These are phyloP conservation scores for Tuber borchii DNA, from an alignment of 495 filamentous ascomycete genomes.

Conservation along the genomic window DNA sequence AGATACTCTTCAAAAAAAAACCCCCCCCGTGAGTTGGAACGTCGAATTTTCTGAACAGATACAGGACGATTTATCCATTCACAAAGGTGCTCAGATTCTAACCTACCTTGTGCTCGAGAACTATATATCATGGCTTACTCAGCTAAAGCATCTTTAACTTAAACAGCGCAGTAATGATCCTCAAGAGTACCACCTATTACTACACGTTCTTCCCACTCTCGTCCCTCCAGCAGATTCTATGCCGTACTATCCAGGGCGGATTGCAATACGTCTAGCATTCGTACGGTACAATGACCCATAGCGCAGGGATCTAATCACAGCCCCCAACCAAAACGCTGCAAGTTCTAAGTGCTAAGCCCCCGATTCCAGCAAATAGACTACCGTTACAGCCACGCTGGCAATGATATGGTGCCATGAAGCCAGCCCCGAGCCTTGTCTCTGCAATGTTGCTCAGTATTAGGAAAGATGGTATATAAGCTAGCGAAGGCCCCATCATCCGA, in stretches of 20 bases:
- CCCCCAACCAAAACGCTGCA: background rate
- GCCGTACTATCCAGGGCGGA: too few relatives aligned
- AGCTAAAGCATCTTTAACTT: background rate
- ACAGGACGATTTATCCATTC: too few relatives aligned
- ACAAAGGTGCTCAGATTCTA: too few relatives aligned
- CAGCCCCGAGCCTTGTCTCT: background rate
- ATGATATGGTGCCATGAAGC: background rate
- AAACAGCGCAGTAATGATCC: background rate
- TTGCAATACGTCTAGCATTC: background rate
- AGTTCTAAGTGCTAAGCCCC: background rate
- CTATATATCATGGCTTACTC: background rate
- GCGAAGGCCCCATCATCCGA: background rate
- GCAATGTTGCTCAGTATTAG: background rate
- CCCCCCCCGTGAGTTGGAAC: too few relatives aligned
- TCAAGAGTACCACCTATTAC: background rate
- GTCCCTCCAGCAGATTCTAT: background rate
- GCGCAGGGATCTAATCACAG: background rate
- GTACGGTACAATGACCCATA: background rate
- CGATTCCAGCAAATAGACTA: background rate
- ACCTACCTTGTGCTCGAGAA: too few relatives aligned
- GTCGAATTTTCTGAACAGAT: too few relatives aligned
- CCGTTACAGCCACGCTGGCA: background rate
- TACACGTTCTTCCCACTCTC: background rate
- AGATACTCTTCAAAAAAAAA: too few relatives aligned
- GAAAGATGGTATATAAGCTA: background rate